Evolutionary conservation across 2,329 filamentous ascomycete species (phyloP).

Genomic region (Xylaria digitata): DNA sequence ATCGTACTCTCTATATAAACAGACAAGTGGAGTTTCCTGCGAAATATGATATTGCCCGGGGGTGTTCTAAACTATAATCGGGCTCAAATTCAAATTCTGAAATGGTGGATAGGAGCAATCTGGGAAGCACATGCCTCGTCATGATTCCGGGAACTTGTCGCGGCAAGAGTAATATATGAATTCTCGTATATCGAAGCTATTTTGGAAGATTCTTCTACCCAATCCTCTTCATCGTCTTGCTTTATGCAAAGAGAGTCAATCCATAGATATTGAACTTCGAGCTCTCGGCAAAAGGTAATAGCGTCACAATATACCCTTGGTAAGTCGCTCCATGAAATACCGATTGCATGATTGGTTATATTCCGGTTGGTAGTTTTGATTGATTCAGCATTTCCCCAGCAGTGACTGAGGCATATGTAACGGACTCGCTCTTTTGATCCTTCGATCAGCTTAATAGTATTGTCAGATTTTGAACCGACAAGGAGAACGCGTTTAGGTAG

Average conservation of each 20-base stretch:
- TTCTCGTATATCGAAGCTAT: not conserved
- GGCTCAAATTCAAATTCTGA: not conserved
- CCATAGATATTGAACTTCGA: not conserved
- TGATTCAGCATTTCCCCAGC: too few relatives aligned
- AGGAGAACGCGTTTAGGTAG: too few relatives aligned
- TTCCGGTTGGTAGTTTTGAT: too few relatives aligned
- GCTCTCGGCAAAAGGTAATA: too few relatives aligned
- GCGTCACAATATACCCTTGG: too few relatives aligned
- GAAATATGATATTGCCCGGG: not conserved
- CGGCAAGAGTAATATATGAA: not conserved
- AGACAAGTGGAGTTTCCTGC: not conserved
- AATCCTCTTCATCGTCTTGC: not conserved
- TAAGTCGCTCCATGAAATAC: not conserved
- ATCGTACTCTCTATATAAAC: not conserved
- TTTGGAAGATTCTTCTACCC: conserved; percentile 1
- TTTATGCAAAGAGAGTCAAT: not conserved
- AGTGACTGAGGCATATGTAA: too few relatives aligned
- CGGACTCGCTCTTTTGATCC: too few relatives aligned
- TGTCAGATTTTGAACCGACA: too few relatives aligned
- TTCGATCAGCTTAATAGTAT: too few relatives aligned
- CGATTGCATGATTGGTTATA: too few relatives aligned
- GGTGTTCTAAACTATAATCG: not conserved
- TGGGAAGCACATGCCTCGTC: not conserved
- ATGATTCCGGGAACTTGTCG: not conserved
- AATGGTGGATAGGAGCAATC: not conserved